Evolutionary conservation across 768 basidiomycete species (phyloP).

Genomic region (Fibroporia radiculosa): DNA sequence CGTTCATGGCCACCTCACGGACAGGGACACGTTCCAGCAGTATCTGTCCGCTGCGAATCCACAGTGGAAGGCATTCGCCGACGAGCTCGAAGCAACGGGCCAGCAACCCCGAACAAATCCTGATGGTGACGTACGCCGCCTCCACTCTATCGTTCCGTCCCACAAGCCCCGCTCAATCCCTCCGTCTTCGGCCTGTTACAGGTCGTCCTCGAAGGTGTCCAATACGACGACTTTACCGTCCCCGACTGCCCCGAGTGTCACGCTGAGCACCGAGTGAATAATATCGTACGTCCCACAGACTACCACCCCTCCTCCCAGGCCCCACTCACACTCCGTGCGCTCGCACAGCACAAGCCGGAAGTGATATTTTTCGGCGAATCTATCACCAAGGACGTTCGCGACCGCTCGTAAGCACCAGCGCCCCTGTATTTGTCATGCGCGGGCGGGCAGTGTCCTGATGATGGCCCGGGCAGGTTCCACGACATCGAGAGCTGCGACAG

Average conservation of each 20-base stretch:
- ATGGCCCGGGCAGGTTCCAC: conserved; percentile 34
- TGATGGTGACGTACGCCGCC: conserved; percentile 73
- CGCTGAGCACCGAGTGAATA: conserved; percentile 45
- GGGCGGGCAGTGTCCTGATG: neutral
- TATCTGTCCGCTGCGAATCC: conserved; percentile 71
- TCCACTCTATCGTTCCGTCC: neutral
- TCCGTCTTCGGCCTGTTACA: conserved; percentile 20
- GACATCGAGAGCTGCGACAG: conserved; percentile 55
- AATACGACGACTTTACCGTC: conserved; percentile 70
- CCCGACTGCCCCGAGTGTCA: conserved; percentile 72
- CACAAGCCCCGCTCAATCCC: neutral
- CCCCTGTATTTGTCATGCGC: neutral
- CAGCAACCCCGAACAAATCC: conserved; percentile 75
- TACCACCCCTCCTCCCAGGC: neutral
- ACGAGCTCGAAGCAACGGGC: conserved; percentile 53
- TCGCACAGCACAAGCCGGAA: conserved; percentile 65
- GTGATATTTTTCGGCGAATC: conserved; percentile 90
- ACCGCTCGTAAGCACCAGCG: conserved; percentile 53
- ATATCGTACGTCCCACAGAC: conserved; percentile 46
- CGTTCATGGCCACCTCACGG: conserved; percentile 57
- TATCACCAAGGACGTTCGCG: conserved; percentile 55
- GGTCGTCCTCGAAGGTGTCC: conserved; percentile 76
- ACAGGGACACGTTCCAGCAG: conserved; percentile 65
- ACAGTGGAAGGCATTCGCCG: conserved; percentile 62
- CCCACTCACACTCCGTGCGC: neutral